A percentile compares a stretch with the other conserved stretches of the same genome.
Conservation (phyloP, 2,329 filamentous ascomycete species). For the Verruconis gallopava region DNA sequence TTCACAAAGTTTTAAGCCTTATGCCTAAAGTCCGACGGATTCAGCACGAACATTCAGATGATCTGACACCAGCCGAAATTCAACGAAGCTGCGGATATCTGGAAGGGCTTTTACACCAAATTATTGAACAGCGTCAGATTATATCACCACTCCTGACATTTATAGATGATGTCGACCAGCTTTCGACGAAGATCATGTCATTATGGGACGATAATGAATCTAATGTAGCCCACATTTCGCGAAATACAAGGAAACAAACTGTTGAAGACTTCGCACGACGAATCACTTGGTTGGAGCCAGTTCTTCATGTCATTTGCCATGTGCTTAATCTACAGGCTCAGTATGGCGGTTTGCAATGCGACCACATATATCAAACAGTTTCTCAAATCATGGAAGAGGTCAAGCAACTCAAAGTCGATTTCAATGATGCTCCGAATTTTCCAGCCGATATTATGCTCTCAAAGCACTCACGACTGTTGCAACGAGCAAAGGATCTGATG, state of each 20-base stretch:
- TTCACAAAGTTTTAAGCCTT: constrained; percentile 67
- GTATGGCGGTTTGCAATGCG: constrained; percentile 35
- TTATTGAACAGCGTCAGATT: constrained; percentile 45
- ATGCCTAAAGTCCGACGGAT: constrained; percentile 55
- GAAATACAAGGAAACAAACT: too few species aligned
- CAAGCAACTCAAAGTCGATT: neutral
- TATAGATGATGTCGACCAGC: constrained; percentile 26
- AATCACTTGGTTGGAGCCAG: constrained; percentile 21
- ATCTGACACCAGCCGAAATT: constrained; percentile 70
- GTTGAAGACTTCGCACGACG: neutral
- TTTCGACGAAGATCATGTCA: constrained; percentile 22
- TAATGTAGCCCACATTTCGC: too few species aligned
- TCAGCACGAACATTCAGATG: constrained; percentile 64
- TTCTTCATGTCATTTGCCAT: constrained; percentile 49
- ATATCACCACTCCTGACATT: constrained; percentile 31
- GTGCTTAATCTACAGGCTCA: constrained; percentile 55
- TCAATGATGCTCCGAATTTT: neutral
- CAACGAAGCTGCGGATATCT: constrained; percentile 67
- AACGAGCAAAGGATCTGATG: constrained; percentile 2
- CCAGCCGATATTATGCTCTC: neutral
- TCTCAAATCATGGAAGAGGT: neutral
- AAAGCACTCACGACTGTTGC: neutral
- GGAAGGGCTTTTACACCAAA: constrained; percentile 68
- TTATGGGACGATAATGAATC: constrained; percentile 17
- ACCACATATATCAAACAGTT: neutral